Evolutionary conservation across 2,329 filamentous ascomycete species (phyloP), one percentile per base, ranked within the genome.

Genomic region (Diplodia sapinea): DNA sequence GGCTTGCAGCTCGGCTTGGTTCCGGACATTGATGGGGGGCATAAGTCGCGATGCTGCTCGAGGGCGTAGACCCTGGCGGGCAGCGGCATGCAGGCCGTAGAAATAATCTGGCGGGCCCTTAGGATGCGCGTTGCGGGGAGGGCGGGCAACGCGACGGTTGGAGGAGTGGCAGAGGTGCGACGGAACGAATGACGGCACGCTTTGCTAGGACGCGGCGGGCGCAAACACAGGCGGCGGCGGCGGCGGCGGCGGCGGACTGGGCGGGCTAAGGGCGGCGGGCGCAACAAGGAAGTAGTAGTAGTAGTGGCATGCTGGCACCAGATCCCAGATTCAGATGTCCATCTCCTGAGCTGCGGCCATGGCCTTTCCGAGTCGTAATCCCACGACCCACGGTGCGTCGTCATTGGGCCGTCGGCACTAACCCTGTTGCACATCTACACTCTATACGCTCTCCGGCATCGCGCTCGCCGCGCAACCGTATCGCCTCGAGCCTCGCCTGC

Each of bases 1-100:
- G 75, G 83, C 84, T 77, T 87, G 85, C 75, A 84, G 79, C 80
- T 87, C 85, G 78, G 84, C 83, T 80, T 84, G 84, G 74, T 82
- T 78, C 75, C 75, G 80, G 70, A 76, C 74, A 74, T 79, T 78
- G 77, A 68, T 61, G 57, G 57, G 66, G 66, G 57, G 66, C 66
- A 68, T 68, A 68, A 57, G 66, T 68, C 51, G 31, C 51, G 57
- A 29, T 56, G 57, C 66, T 68, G 38, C 52, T 62, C 38, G 33
- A 9, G 50, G 38, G 36, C 26, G n/a, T 29, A 38, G 50, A 40
- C 50, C 23, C 11, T 23, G 50, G 66, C 57, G 31, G 50, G 23
- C 33, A 40, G 66, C 66, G 59, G 66, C 66, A 63, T 68, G 51
- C 31, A 67, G 59, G 66, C 36, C 51, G 38, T 59, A 56, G 43